Conservation (phyloP, 129 eudicot genomes). For the Pseudognaphalium luteoalbum region DNA sequence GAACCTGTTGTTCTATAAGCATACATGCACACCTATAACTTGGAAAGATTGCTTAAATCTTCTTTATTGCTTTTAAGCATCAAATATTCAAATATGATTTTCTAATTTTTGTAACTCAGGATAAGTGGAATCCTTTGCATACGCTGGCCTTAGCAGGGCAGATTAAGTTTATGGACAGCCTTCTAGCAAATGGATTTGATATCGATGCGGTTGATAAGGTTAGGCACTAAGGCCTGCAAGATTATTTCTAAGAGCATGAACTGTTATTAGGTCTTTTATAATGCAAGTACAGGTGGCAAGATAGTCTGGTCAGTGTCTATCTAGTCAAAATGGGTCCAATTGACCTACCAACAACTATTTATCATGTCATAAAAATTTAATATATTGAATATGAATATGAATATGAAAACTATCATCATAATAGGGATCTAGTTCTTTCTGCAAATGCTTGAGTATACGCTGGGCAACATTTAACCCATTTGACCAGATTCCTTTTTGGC, state of each 20-base stretch:
- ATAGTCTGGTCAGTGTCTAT: neutral
- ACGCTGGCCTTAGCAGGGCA: slow-evolving; percentile 83
- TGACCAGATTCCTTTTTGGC: neutral
- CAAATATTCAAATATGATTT: slow-evolving; percentile 8
- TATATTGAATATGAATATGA: too few relatives aligned
- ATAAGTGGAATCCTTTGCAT: slow-evolving; percentile 80
- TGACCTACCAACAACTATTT: slow-evolving; percentile 3
- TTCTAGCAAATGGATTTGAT: slow-evolving; percentile 57
- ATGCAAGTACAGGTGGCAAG: neutral
- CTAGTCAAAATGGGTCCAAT: neutral
- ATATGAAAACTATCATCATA: too few relatives aligned
- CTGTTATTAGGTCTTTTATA: neutral
- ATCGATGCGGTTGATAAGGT: slow-evolving; percentile 77
- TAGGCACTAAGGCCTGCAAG: slow-evolving; percentile 9
- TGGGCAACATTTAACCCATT: too few relatives aligned
- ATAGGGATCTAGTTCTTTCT: neutral
- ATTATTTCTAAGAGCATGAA: neutral
- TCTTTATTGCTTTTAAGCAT: neutral
- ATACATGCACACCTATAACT: neutral
- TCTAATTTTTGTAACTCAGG: slow-evolving; percentile 34
- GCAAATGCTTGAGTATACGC: neutral
- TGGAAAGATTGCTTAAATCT: neutral
- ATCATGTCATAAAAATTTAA: neutral
- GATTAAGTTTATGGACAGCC: slow-evolving; percentile 69
- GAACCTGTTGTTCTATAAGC: slow-evolving; percentile 1